Percentiles rank a stretch among this genome's conserved stretches.
Conservation (phyloP, 2,329 filamentous ascomycete species). For the Fusarium setosum region DNA sequence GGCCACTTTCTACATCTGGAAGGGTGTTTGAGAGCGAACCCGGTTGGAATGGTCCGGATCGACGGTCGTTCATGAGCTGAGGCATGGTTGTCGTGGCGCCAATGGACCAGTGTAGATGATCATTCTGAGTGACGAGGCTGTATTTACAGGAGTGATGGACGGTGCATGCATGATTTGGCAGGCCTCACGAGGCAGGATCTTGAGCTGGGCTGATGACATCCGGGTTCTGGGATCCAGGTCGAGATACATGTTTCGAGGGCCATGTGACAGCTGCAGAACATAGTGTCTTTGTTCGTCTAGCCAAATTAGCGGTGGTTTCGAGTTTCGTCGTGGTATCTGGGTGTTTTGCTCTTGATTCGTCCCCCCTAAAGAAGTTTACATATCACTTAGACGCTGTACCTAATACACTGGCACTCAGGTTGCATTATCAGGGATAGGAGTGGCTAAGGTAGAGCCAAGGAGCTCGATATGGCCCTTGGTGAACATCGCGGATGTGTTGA, state of each 20-base stretch:
- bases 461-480: too few relatives aligned
- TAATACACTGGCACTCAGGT: too few relatives aligned
- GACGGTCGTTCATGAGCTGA: constrained; percentile 29
- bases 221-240: neutral
- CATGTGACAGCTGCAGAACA: neutral
- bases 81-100: constrained; percentile 41
- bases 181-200: neutral
- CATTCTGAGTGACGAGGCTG: constrained; percentile 1
- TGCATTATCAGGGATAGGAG: too few relatives aligned
- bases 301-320: too few relatives aligned
- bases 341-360: too few relatives aligned
- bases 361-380: too few relatives aligned
- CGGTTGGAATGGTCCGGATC: constrained; percentile 20
- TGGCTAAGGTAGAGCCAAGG: too few relatives aligned
- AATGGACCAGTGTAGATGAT: constrained; percentile 20
- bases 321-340: too few relatives aligned
- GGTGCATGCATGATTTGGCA: constrained; percentile 15
- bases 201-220: neutral
- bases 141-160: constrained; percentile 32
- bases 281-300: neutral
- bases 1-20: constrained; percentile 4
- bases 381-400: too few relatives aligned
- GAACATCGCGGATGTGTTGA: too few relatives aligned
- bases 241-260: constrained; percentile 12
- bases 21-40: too few relatives aligned